A percentile compares a stretch with the other conserved stretches of the same genome.
These are phyloP conservation scores for Discostella stelligera DNA, from an alignment of 352 stramenopile species.

Conservation along the genomic window DNA sequence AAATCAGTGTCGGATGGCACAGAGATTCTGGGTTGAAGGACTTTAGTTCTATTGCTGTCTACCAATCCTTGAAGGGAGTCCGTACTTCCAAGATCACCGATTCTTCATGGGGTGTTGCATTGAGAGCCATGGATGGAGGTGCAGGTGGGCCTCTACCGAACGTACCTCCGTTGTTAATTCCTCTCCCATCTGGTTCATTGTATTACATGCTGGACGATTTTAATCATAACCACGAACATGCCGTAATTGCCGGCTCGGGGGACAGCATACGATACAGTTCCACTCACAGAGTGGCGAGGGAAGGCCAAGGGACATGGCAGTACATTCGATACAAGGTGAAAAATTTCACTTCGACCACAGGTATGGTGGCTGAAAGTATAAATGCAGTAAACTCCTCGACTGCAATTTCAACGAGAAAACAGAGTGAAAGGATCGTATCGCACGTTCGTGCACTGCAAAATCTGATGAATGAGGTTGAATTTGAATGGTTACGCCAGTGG, in stretches of 20 bases:
- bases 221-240: slow-evolving; percentile 88
- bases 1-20: slow-evolving; percentile 85
- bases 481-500: slow-evolving; percentile 82
- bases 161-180: slow-evolving; percentile 66
- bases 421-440: slow-evolving; percentile 45
- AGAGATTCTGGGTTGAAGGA: slow-evolving; percentile 85
- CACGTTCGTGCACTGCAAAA: slow-evolving; percentile 50
- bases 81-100: slow-evolving; percentile 19
- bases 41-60: slow-evolving; percentile 85
- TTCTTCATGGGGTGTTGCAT: slow-evolving; percentile 77
- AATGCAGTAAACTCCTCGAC: neutral
- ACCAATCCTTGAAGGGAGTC: slow-evolving; percentile 64
- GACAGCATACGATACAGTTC: slow-evolving; percentile 68
- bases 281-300: slow-evolving; percentile 81
- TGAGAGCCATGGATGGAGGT: slow-evolving; percentile 68
- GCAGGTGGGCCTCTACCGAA: slow-evolving; percentile 27
- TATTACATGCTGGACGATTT: slow-evolving; percentile 88
- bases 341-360: slow-evolving; percentile 22
- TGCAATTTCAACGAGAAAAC: slow-evolving; percentile 31
- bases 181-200: slow-evolving; percentile 73
- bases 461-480: slow-evolving; percentile 75
- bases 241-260: slow-evolving; percentile 78
- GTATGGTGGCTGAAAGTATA: neutral
- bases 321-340: slow-evolving; percentile 63
- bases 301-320: slow-evolving; percentile 62